Conservation (phyloP, 176 grass and related monocot species). For the Zea luxurians region DNA sequence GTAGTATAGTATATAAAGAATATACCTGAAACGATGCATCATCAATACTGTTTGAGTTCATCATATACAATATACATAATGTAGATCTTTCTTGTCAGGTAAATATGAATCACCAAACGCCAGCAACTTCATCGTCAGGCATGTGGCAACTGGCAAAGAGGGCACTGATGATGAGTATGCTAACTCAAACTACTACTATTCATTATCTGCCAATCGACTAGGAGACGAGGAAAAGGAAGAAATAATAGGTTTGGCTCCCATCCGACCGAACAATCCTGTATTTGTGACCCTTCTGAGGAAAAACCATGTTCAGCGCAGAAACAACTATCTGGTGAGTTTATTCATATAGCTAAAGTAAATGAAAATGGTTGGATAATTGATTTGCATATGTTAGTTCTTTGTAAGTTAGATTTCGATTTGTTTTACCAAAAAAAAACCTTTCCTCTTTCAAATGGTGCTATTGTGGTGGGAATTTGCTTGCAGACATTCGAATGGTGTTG, state of each 20-base stretch:
- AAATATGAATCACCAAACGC: conserved; percentile 20
- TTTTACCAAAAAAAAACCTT: not conserved
- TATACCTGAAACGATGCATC: not conserved
- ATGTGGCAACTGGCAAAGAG: conserved; percentile 19
- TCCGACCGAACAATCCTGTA: conserved; percentile 38
- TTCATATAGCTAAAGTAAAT: not conserved
- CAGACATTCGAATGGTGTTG: not conserved
- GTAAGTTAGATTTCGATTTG: not conserved
- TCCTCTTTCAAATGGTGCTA: not conserved
- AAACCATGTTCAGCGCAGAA: not conserved
- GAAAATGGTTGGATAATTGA: not conserved
- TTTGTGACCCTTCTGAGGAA: conserved; percentile 39
- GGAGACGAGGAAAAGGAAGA: conserved; percentile 17
- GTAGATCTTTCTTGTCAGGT: conserved; percentile 7
- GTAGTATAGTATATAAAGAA: not conserved
- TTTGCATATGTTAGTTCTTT: not conserved
- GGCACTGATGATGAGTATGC: conserved; percentile 5
- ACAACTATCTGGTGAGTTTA: conserved; percentile 37
- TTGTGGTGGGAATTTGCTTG: not conserved
- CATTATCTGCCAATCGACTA: not conserved
- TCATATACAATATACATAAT: not conserved
- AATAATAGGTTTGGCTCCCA: conserved; percentile 25
- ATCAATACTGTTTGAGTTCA: not conserved
- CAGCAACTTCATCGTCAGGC: not conserved
- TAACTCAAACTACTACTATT: conserved; percentile 17